Evolutionary conservation across 257 asterid genomes (phyloP), one percentile per base, ranked within the genome.

Genomic region (Solanum tarapatanum): DNA sequence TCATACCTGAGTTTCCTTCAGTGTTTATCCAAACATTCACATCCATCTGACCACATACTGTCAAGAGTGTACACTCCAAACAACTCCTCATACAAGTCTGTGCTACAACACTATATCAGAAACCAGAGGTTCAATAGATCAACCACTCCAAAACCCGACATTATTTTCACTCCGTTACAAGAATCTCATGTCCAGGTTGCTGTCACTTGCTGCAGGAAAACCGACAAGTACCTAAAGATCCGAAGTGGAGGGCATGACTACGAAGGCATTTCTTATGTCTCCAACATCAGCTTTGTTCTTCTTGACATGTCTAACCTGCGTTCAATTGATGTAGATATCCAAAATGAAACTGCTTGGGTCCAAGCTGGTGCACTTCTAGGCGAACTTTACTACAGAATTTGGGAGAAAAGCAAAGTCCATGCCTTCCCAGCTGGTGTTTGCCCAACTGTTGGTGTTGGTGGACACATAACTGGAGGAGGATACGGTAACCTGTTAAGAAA

Each of bases 211-310:
- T 86, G 94, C 86, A 90, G 87, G 77, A 80, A 89, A 28, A 83
- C 89, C 26, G 84, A 69, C 39, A 55, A 88, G 86, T 91, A 90
- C 26, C 93, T 93, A 36, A 93, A 89, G 80, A 92, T 91, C 90
- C 94, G 95, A 77, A 92, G 94, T 90, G 96, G 94, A 85, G 96
- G 96, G 83, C 94, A 93, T 39, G 96, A 93, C 84, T 93, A 89
- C 41, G 95, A 93, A 73, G 94, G 96, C 69, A 83, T 88, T 11
- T 93, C 96, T 16, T 92, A 92, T 68, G 94, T 92, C 35, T 90
- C 94, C 74, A 86, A 10, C 73, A 13, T 30, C 79, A 37, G 90
- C 4, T 93, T 92, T 45, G 89, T 87, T 82, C 68, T 92, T 37
- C 93, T 93, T 86, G 96, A 93, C 87, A 89, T 92, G 94, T 91